Percentiles rank a stretch among this genome's conserved stretches.
These are phyloP conservation scores for Coriaria nepalensis DNA, from an alignment of 306 rosid genomes.

Conservation along the genomic window DNA sequence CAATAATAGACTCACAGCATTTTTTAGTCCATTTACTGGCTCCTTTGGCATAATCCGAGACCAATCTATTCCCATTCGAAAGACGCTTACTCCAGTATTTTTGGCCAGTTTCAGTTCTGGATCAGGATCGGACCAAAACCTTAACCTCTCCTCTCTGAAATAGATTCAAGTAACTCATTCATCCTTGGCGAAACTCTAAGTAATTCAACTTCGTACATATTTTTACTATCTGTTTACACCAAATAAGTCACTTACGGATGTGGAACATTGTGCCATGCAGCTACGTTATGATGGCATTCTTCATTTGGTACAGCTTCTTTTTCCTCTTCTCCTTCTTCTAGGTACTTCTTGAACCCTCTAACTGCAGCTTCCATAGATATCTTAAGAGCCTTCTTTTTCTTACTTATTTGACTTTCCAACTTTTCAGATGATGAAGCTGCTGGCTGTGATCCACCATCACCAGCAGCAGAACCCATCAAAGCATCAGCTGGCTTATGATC, in stretches of 20 bases:
- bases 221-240: too few species aligned
- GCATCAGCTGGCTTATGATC: conserved; percentile 37
- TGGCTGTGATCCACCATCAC: conserved; percentile 64
- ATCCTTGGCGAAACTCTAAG: conserved; percentile 5
- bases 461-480: conserved; percentile 55
- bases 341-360: conserved; percentile 58
- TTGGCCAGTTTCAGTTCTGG: conserved; percentile 76
- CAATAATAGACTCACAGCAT: conserved; percentile 42
- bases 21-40: conserved; percentile 51
- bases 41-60: conserved; percentile 75
- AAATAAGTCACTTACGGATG: conserved; percentile 48
- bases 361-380: conserved; percentile 86
- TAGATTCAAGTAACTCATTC: conserved; percentile 18
- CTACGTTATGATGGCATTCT: conserved; percentile 47
- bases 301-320: conserved; percentile 17
- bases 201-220: not conserved
- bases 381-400: conserved; percentile 55
- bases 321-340: conserved; percentile 35
- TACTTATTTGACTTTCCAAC: conserved; percentile 2
- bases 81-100: conserved; percentile 66
- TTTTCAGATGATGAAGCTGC: conserved; percentile 27
- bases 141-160: conserved; percentile 86
- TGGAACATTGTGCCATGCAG: conserved; percentile 95
- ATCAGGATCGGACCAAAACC: conserved; percentile 99
- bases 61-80: conserved; percentile 98